Conservation (phyloP, 768 basidiomycete species). For the Kwoniella dejecticola region DNA sequence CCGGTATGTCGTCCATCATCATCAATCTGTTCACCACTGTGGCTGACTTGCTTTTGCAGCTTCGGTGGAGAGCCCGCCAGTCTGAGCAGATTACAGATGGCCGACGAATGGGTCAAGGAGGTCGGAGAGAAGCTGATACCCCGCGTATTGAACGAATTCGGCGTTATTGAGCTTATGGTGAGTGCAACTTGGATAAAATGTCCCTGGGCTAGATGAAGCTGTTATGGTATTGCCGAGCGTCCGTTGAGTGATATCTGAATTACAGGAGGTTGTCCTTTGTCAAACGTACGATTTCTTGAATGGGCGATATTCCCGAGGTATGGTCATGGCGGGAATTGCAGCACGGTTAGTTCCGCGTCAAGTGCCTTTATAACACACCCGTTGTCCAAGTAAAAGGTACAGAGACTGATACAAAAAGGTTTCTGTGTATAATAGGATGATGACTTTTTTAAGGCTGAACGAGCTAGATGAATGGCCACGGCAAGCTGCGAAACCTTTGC, state of each 20-base stretch:
- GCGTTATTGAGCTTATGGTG: constrained; percentile 31
- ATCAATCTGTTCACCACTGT: background rate
- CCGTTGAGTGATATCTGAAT: too few relatives aligned
- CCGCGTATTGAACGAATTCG: constrained; percentile 15
- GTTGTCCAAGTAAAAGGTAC: too few relatives aligned
- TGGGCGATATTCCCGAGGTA: constrained; percentile 15
- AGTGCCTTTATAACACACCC: too few relatives aligned
- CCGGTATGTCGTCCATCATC: constrained; percentile 10
- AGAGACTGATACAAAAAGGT: background rate
- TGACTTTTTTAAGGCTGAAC: constrained; percentile 31
- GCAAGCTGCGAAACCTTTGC: constrained; percentile 16
- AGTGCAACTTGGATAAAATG: background rate
- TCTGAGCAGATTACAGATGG: background rate
- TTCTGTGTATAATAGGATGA: constrained; percentile 20
- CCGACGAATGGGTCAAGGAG: constrained; percentile 6
- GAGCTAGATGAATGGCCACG: constrained; percentile 27
- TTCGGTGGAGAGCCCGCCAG: background rate
- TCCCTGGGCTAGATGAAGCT: background rate
- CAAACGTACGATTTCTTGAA: constrained; percentile 22
- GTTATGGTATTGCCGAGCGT: too few relatives aligned
- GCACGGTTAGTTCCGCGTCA: constrained; percentile 19
- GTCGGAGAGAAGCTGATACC: constrained; percentile 6
- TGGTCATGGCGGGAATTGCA: constrained; percentile 28
- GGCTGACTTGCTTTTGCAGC: background rate
- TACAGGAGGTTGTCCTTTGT: constrained; percentile 21